Evolutionary conservation across 2,329 filamentous ascomycete genomes (phyloP), one percentile per base, ranked within the genome.

Genomic region (Monilinia vaccinii-corymbosi): DNA sequence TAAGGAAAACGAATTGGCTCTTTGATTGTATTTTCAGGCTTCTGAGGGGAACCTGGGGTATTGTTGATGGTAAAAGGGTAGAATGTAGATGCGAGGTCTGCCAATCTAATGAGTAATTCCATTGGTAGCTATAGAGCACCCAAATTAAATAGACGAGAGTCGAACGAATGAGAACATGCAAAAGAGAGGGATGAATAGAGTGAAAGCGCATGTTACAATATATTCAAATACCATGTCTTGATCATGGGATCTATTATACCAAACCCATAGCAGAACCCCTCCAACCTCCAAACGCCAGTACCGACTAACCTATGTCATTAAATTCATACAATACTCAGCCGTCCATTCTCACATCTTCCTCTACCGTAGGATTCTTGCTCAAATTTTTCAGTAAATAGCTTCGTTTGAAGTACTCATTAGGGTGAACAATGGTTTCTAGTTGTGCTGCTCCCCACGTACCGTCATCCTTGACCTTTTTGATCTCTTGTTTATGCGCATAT

Each of bases 351-450:
- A 49, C 36, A 56, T 60, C 58, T 32, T 56, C 51, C 14, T 44
- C 51, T 18, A 10, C 44, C 28, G 6, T 18, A 36, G 61, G 58
- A 13, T 61, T 65, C 56, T 67, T 71, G 8, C 66, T 85, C 31
- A 95, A 73, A 71, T 94, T 89, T 78, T 91, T 96, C 63, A 99
- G 76, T 67, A 95, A 70, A 73, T 91, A 97, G 72, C 91, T 96
- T 60, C 93, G 82, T 79, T 96, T 97, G 75, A 97, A 99, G 75
- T 97, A 99, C 65, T 93, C 92, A 73, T 99, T 99, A 13, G 94
- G 94, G 75, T 99, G 94, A 25, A 96, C 86, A 71, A 99, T 96
- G 0, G 93, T 97, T 75, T 97, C 93, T 46, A 96, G 79, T 72
- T 96, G 89, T 18, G 84, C 84, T 8, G 86, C 76, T 14, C 80